Evolutionary conservation across 192 early-diverging fungal species (phyloP), one percentile per base, ranked within the genome.

Genomic region (Tieghemiomyces parasiticus): DNA sequence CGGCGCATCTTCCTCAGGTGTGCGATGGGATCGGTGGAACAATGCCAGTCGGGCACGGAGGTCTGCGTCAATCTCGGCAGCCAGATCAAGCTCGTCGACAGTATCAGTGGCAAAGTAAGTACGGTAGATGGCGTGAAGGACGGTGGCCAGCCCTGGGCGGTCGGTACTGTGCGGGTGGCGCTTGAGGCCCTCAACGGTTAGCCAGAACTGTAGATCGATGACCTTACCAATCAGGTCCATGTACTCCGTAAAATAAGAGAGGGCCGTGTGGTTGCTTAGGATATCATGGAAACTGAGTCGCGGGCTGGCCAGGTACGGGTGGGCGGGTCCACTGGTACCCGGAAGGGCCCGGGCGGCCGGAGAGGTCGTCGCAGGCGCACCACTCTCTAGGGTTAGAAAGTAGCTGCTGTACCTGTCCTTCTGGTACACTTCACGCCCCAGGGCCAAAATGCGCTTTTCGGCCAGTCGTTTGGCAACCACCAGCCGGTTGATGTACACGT

Each of bases 211-310:
- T 2, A 88, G 74, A 30, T 81, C 69, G 6, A 77, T 61, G 66
- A 80, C 74, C 58, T 73, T 69, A 2, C 81, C 83, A 14, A 73
- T 74, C 24, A 78, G 72, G 63, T 91, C 87, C 81, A 86, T 81
- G 66, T 83, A 88, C 65, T 88, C 89, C 61, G 81, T 82, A 69
- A 91, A 88, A 46, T 81, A 85, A 0, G 84, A 83, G 4, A 89
- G 61, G 2, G 84, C 75, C 0, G 78, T 60, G 0, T 81, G 74
- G 53, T 88, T 83, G 4, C 77, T 74, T 20, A 91, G 68, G 22
- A 89, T 80, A 35, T 80, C 78, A 33, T 67, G 67, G 44, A 84
- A 64, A 1, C 68, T 71, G 48, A 79, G 71, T 16, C 71, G 73
- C 13, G 78, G 74, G 10, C 49, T 25, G 49, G 10, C 24, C 8